Percentiles rank a stretch among this genome's conserved stretches.
Conservation (phyloP, 148 eudicot genomes). For the Amaranthus cruentus region DNA sequence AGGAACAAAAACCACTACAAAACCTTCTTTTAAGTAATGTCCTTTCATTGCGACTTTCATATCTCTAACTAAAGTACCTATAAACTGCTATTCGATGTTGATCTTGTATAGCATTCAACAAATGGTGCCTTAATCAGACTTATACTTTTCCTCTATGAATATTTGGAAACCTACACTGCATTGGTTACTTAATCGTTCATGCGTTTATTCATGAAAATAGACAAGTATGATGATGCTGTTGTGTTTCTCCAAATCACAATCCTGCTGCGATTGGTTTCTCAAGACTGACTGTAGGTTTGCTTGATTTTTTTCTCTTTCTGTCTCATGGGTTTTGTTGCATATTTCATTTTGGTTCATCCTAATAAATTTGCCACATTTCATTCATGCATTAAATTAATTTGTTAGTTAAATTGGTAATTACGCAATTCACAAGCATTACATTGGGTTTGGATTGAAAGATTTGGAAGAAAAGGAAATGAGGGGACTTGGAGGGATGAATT, state of each 20-base stretch:
- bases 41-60: neutral
- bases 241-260: neutral
- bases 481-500: too few relatives aligned
- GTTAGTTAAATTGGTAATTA: too few relatives aligned
- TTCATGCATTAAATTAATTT: too few relatives aligned
- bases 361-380: too few relatives aligned
- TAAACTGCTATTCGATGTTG: neutral
- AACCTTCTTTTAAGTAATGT: neutral
- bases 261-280: neutral
- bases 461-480: too few relatives aligned
- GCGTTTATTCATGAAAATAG: too few relatives aligned
- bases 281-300: neutral
- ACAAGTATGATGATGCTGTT: neutral
- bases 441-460: too few relatives aligned
- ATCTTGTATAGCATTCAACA: neutral
- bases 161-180: neutral
- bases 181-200: neutral
- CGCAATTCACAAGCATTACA: too few relatives aligned
- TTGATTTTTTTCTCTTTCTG: neutral
- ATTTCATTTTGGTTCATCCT: neutral
- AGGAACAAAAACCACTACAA: constrained; percentile 12
- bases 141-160: neutral
- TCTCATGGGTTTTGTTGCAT: neutral
- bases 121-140: neutral
- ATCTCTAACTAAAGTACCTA: neutral